Evolutionary conservation across 2,329 filamentous ascomycete species (phyloP), one percentile per base, ranked within the genome.

Genomic region (Trichoderma sp.): DNA sequence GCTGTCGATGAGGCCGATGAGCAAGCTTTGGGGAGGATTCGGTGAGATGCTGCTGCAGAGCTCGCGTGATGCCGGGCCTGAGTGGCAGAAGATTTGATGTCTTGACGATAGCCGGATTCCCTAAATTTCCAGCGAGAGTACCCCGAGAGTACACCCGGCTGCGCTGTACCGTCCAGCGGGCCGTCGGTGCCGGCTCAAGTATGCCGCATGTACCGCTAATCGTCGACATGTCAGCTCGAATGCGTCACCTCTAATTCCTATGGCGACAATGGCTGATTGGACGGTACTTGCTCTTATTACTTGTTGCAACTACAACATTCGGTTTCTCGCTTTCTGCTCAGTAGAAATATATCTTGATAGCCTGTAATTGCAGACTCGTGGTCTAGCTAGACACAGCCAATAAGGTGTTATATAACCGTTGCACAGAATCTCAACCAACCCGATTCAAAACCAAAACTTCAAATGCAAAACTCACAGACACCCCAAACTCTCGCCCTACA

Each of bases 201-300:
- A 58, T 16, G 29, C 27, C 35, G 40, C 19, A 47, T 43, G 63
- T 58, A 33, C 63, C 62, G n/a, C 27, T 21, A n/a, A 57, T 56
- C 63, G 47, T 14, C 47, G 47, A n/a, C 21, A 21, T 21, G 37
- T 31, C 63, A 29, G 21, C 37, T n/a, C 10, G 19, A 65, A 43
- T 40, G 63, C 63, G 63, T 58, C 63, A 66, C 63, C 27, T 27
- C 29, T 5, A 27, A 33, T 66, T 58, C 40, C 31, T 58, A 66
- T 66, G 63, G 63, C 63, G 63, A 66, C 63, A 66, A 19, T 57
- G 35, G 7, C 13, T 1, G 10, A 24, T 24, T 11, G 13, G 33
- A 13, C 31, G 33, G 47, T 24, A 19, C 55, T 40, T 24, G 21
- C 31, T 47, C 3, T 11, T 2, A 5, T n/a, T n/a, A 47, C 19